Conservation (phyloP, 2,329 filamentous ascomycete genomes). For the Lizonia empirigonia region DNA sequence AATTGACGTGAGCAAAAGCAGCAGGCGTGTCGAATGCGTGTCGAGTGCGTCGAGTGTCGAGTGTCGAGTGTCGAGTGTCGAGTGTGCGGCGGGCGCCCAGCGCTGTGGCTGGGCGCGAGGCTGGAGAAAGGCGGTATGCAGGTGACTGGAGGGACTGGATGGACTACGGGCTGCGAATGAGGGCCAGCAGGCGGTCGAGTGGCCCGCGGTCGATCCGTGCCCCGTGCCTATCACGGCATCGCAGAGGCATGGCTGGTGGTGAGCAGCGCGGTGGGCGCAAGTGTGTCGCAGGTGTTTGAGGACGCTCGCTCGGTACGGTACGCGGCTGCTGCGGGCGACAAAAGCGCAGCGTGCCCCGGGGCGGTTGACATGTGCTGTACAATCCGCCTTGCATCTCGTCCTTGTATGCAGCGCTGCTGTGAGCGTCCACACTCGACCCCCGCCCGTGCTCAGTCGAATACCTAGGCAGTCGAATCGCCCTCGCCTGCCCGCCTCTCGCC, state of each 20-base stretch:
- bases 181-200: conserved; percentile 3
- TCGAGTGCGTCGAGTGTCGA: background rate
- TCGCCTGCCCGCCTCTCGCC: conserved; percentile 22
- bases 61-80: too few relatives aligned
- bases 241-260: conserved; percentile 28
- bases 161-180: conserved; percentile 9
- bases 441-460: too few relatives aligned
- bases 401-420: too few relatives aligned
- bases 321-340: conserved; percentile 33
- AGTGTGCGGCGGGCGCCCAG: too few relatives aligned
- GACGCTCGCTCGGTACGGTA: conserved; percentile 27
- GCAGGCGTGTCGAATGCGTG: conserved; percentile 2
- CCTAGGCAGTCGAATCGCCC: conserved; percentile 30
- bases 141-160: conserved; percentile 7
- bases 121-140: conserved; percentile 13
- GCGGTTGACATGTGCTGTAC: background rate
- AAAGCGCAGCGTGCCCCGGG: background rate
- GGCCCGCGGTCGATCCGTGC: conserved; percentile 20
- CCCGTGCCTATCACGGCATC: conserved; percentile 28
- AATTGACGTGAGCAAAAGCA: background rate
- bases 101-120: too few relatives aligned
- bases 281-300: conserved; percentile 38
- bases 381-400: background rate
- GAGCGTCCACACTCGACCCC: too few relatives aligned
- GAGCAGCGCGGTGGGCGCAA: conserved; percentile 14